phyloP scores from a whole-genome alignment of 2,329 filamentous ascomycete species.

The Sclerotinia nivalis region DNA sequence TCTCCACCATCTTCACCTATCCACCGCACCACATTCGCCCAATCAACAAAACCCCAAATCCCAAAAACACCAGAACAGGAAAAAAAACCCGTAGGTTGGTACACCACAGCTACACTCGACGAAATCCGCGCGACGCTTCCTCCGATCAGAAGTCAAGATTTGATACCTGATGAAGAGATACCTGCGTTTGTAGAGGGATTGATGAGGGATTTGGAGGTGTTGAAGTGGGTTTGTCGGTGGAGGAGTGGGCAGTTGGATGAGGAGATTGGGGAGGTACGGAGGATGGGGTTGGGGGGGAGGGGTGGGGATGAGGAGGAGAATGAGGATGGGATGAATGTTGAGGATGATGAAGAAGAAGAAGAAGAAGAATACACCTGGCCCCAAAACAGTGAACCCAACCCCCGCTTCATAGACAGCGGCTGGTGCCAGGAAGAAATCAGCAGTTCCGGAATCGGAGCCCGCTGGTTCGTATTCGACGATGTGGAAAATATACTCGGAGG shows the following conservation, averaged over 20 bases:
- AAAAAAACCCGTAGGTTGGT: neutral
- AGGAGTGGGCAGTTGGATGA: neutral
- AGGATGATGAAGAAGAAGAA: neutral
- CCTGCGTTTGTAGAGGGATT: neutral
- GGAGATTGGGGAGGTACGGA: neutral
- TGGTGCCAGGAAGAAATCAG: slow-evolving; percentile 2
- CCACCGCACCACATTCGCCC: fast-evolving
- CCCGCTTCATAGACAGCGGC: neutral
- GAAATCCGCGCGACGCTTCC: neutral
- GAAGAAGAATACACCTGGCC: neutral
- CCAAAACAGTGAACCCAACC: neutral
- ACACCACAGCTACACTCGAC: neutral
- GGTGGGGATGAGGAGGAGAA: no score
- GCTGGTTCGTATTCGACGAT: neutral
- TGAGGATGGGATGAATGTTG: neutral
- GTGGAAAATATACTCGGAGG: neutral
- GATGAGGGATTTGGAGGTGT: neutral
- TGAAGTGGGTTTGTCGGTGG: neutral
- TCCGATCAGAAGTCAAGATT: neutral
- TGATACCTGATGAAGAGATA: neutral
- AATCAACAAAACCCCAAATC: neutral
- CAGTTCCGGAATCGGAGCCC: neutral
- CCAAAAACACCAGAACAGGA: no score
- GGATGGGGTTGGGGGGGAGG: neutral
- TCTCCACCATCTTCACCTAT: fast-evolving